These are phyloP conservation scores for Malania oleifera DNA, from an alignment of 164 flowering plant genomes.

Conservation along the genomic window DNA sequence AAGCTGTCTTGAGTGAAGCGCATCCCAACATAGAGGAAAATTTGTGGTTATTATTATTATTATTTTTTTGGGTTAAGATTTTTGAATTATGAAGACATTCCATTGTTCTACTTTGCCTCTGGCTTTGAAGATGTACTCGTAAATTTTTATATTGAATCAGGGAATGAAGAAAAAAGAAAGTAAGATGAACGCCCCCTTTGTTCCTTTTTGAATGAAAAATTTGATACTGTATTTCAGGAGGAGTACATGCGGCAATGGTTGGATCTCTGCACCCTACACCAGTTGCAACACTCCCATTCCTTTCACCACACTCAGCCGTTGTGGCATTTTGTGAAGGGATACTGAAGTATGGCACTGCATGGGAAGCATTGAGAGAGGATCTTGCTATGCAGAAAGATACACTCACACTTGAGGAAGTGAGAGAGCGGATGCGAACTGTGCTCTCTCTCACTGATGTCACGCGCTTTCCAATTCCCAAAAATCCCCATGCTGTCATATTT, in stretches of 20 bases:
- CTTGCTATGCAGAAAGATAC: slow-evolving; percentile 48
- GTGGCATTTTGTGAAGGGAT: slow-evolving; percentile 99
- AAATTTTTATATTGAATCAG: neutral
- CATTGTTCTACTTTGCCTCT: neutral
- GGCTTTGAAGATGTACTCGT: neutral
- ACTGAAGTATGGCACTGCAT: slow-evolving; percentile 84
- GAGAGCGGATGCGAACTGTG: slow-evolving; percentile 76
- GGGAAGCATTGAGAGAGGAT: slow-evolving; percentile 90
- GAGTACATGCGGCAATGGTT: slow-evolving; percentile 99
- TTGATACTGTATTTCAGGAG: slow-evolving; percentile 46
- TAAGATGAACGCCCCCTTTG: too few species aligned
- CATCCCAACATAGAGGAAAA: too few species aligned
- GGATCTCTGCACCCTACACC: slow-evolving; percentile 96
- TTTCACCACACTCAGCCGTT: slow-evolving; percentile 93
- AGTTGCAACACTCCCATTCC: slow-evolving; percentile 93
- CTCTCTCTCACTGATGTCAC: slow-evolving; percentile 97
- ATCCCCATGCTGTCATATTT: slow-evolving; percentile 75
- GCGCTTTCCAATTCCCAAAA: slow-evolving; percentile 91
- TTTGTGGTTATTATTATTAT: too few species aligned
- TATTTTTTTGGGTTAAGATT: too few species aligned
- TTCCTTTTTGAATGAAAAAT: neutral
- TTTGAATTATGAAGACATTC: too few species aligned
- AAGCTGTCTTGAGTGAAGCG: too few species aligned
- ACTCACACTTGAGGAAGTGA: slow-evolving; percentile 85
- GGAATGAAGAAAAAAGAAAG: too few species aligned